Evolutionary conservation across 495 filamentous ascomycete species (phyloP).

Genomic region (Aspergillus wentii): DNA sequence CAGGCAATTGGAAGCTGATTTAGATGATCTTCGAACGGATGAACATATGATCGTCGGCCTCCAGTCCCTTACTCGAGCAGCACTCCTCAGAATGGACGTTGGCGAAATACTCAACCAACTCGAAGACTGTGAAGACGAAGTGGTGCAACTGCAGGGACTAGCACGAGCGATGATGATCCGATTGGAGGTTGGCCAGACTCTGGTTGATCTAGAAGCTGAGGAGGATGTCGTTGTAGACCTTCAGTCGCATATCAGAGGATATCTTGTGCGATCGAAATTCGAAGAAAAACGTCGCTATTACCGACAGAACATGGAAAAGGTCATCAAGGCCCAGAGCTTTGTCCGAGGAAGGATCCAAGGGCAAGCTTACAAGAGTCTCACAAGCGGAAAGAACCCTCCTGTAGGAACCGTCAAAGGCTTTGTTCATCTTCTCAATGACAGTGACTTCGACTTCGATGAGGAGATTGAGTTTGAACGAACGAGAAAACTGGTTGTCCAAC

Average conservation of each 20-base stretch:
- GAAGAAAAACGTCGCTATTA: constrained; percentile 83
- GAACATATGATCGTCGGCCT: constrained; percentile 54
- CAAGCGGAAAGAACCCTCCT: constrained; percentile 94
- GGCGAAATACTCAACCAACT: constrained; percentile 67
- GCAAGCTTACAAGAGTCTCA: constrained; percentile 94
- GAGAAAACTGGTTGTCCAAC: constrained; percentile 91
- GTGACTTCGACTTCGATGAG: constrained; percentile 97
- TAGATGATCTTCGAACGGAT: constrained; percentile 56
- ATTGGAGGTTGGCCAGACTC: constrained; percentile 59
- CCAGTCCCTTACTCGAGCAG: constrained; percentile 70
- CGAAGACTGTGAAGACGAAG: constrained; percentile 73
- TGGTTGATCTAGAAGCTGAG: constrained; percentile 73
- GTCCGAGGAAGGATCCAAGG: constrained; percentile 90
- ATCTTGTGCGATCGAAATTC: constrained; percentile 68
- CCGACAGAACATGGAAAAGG: constrained; percentile 95
- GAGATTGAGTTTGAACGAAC: constrained; percentile 93
- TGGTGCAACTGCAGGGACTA: constrained; percentile 66
- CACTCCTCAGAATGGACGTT: constrained; percentile 67
- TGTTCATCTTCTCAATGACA: constrained; percentile 95
- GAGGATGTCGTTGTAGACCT: constrained; percentile 70
- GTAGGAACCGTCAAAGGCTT: constrained; percentile 96
- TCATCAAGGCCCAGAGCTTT: constrained; percentile 97
- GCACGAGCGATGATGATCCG: constrained; percentile 76
- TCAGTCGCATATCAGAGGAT: constrained; percentile 71
- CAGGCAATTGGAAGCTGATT: constrained; percentile 34